Evolutionary conservation across 768 basidiomycete species (phyloP).

Genomic region (Glaciozyma antarctica): DNA sequence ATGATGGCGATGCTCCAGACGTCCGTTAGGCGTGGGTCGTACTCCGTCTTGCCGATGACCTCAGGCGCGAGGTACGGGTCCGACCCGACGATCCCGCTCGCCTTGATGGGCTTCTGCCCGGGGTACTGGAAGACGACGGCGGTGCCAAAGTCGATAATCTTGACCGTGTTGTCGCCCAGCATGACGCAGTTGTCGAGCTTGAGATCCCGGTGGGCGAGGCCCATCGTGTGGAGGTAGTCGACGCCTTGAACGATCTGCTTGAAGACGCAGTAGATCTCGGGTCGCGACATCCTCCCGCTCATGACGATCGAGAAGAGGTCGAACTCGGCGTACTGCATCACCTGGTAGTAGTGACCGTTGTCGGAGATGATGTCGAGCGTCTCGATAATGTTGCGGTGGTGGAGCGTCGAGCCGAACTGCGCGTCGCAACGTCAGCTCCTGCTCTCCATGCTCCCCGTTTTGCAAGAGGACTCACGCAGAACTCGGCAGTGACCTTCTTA

Average conservation of each 20-base stretch:
- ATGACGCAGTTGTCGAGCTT: constrained; percentile 99
- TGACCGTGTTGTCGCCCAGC: constrained; percentile 88
- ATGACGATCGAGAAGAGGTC: constrained; percentile 99
- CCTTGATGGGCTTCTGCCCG: constrained; percentile 61
- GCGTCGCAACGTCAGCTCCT: neutral
- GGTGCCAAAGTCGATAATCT: constrained; percentile 98
- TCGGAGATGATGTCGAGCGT: constrained; percentile 97
- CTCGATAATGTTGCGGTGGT: constrained; percentile 92
- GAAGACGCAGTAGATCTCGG: constrained; percentile 98
- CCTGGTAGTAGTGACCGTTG: constrained; percentile 98
- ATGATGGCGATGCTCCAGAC: constrained; percentile 98
- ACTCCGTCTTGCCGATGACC: constrained; percentile 65
- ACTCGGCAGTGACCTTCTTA: constrained; percentile 99
- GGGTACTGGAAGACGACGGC: constrained; percentile 99
- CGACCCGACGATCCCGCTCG: constrained; percentile 86
- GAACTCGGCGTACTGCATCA: constrained; percentile 98
- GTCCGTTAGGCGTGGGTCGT: constrained; percentile 95
- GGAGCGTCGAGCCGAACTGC: constrained; percentile 54
- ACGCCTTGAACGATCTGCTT: constrained; percentile 97
- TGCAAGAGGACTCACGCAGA: constrained; percentile 64
- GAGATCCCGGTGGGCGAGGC: constrained; percentile 94
- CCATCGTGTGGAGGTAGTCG: constrained; percentile 93
- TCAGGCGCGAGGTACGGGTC: constrained; percentile 98
- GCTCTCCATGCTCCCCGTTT: too few species aligned
- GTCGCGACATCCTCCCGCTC: constrained; percentile 96